Base-by-base conservation (phyloP, 2,329 filamentous ascomycete species). In the Clarireedia sp. region DNA sequence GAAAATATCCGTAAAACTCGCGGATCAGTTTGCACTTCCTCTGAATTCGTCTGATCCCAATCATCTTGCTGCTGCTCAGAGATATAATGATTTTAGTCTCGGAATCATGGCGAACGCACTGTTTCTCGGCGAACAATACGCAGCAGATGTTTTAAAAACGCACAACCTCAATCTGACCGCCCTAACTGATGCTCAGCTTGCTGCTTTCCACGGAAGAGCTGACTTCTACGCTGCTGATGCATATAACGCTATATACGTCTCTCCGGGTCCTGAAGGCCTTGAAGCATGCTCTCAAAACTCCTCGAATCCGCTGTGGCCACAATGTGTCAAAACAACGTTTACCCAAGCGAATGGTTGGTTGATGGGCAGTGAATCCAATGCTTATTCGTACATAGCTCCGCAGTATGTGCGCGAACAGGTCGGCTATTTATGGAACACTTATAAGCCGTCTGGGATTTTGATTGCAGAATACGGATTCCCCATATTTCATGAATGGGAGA, bases 201-300 rank as follows among this genome's bases (percentile, higher is more conserved):
- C 24, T 26, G 24, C 24, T 26, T 26, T 26, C 24, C 24, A 26
- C 8, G 24, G 24, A 73, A 75, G 26, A 74, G 72, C 74, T 4
- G 80, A 82, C 62, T 80, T 80, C 57, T 70, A 80, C 33, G 77
- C 73, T 9, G 73, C 82, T 33, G 79, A 83, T 57, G 75, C 78
- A 0, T 83, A 83, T 67, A 80, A 76, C 0, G 76, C 78, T 0
- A 77, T 74, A 0, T 75, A 80, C 0, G 73, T 79, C 5, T 72
- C 73, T 1, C 71, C 74, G 0, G 74, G 77, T 0, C 61, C 62
- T 5, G 68, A 67, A 43, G 69, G 67, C 23, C 60, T 70, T 23
- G 68, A 70, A n/a, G 69, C 68, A 6, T 77, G 74, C 60, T 67
- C 67, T 0, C 65, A 64, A 12, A 74, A 76, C 61, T 64, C 66